These are phyloP conservation scores for California macrophylla DNA, from an alignment of 441 rosid genomes.

Conservation along the genomic window DNA sequence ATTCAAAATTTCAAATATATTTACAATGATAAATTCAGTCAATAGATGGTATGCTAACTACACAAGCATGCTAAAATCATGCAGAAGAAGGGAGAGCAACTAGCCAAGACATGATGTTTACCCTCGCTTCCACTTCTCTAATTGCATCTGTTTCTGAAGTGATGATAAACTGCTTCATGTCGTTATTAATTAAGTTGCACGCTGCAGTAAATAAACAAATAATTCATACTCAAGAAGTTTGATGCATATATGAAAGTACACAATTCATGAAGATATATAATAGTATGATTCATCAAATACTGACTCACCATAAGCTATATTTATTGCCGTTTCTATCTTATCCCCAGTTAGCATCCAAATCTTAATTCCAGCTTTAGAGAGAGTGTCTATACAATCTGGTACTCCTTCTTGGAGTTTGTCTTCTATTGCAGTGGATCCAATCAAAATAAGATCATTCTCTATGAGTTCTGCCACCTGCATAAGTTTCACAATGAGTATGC, in stretches of 20 bases:
- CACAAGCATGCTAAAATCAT: background rate
- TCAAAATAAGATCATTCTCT: conserved; percentile 81
- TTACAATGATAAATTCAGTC: background rate
- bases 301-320: conserved; percentile 85
- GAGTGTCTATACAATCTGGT: conserved; percentile 93
- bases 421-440: conserved; percentile 98
- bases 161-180: conserved; percentile 65
- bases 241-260: conserved; percentile 14
- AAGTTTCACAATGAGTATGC: conserved; percentile 16
- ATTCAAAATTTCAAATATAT: conserved; percentile 12
- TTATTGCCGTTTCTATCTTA: conserved; percentile 97
- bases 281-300: background rate
- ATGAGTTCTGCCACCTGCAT: conserved; percentile 87
- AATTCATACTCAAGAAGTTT: conserved; percentile 17
- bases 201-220: conserved; percentile 36
- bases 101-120: conserved; percentile 26
- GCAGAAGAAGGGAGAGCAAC: conserved; percentile 8
- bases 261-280: conserved; percentile 6
- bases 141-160: conserved; percentile 81
- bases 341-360: conserved; percentile 98
- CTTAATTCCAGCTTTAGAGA: conserved; percentile 96
- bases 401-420: conserved; percentile 99
- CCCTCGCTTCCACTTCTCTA: conserved; percentile 87
- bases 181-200: conserved; percentile 77
- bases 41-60: conserved; percentile 8